Conservation (phyloP, 345 rosid species). For the Rhizophora mangle region DNA sequence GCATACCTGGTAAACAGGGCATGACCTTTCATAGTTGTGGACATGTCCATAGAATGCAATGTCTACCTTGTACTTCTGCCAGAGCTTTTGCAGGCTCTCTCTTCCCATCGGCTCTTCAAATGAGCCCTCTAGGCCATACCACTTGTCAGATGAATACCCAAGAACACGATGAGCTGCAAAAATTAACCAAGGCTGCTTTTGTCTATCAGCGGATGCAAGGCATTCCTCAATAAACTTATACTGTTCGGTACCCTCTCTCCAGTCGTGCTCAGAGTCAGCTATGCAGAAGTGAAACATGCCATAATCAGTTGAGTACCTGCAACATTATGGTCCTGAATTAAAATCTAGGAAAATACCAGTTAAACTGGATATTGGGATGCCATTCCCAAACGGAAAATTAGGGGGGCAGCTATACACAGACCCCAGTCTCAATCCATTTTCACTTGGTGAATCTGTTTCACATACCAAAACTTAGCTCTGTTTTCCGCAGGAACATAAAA, state of each 20-base stretch:
- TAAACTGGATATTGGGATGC: not conserved
- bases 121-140: constrained; percentile 52
- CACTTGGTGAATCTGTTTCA: not conserved
- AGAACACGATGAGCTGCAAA: constrained; percentile 75
- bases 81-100: constrained; percentile 70
- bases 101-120: constrained; percentile 76
- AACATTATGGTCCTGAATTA: not conserved
- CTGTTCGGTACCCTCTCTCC: constrained; percentile 80
- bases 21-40: constrained; percentile 80
- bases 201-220: constrained; percentile 67
- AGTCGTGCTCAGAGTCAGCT: constrained; percentile 79
- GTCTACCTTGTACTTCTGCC: constrained; percentile 89
- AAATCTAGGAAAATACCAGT: not conserved
- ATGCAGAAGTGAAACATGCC: constrained; percentile 83
- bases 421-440: not conserved
- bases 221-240: constrained; percentile 60
- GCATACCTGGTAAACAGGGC: constrained; percentile 71
- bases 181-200: constrained; percentile 81
- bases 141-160: constrained; percentile 58
- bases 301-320: constrained; percentile 68
- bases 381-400: not conserved
- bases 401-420: not conserved
- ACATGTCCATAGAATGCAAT: constrained; percentile 75
- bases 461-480: constrained; percentile 65
- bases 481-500: constrained; percentile 64